phyloP scores from a whole-genome alignment of 805 yeast species.

The Ogataea kodamae region DNA sequence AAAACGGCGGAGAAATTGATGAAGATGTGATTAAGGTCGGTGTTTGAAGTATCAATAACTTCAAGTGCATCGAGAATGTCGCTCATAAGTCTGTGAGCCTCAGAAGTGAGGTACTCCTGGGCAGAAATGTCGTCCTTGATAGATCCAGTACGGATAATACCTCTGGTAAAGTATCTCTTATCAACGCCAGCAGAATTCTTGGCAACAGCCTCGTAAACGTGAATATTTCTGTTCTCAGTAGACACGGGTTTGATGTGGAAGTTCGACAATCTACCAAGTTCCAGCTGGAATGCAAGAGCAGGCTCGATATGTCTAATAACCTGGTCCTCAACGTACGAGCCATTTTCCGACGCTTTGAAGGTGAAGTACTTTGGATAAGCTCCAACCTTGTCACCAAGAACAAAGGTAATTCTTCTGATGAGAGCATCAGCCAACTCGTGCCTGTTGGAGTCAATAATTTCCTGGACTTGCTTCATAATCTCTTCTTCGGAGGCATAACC shows the following conservation, averaged over 20 bases:
- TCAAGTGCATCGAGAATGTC: constrained; percentile 94
- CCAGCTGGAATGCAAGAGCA: constrained; percentile 95
- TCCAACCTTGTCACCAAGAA: constrained; percentile 79
- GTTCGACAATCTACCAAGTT: constrained; percentile 89
- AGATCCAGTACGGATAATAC: constrained; percentile 93
- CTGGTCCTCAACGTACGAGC: constrained; percentile 79
- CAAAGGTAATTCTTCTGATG: constrained; percentile 90
- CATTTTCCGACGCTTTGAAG: constrained; percentile 70
- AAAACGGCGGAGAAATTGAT: constrained; percentile 95
- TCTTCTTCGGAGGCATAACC: constrained; percentile 72
- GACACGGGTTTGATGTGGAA: constrained; percentile 92
- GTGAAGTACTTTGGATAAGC: constrained; percentile 94
- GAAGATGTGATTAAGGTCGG: constrained; percentile 95
- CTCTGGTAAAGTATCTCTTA: constrained; percentile 94
- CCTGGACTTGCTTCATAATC: constrained; percentile 58
- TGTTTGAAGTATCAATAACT: constrained; percentile 88
- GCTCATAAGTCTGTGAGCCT: constrained; percentile 93
- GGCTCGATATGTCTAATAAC: constrained; percentile 98
- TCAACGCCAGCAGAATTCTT: constrained; percentile 85
- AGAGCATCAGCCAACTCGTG: constrained; percentile 68
- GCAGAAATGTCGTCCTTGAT: constrained; percentile 90
- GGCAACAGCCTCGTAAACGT: constrained; percentile 94
- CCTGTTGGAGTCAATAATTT: constrained; percentile 61
- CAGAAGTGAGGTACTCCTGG: constrained; percentile 91
- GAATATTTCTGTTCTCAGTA: constrained; percentile 95